These are phyloP conservation scores for Cenchrus americanus DNA, from an alignment of 176 grass and related monocot genomes.

Conservation along the genomic window DNA sequence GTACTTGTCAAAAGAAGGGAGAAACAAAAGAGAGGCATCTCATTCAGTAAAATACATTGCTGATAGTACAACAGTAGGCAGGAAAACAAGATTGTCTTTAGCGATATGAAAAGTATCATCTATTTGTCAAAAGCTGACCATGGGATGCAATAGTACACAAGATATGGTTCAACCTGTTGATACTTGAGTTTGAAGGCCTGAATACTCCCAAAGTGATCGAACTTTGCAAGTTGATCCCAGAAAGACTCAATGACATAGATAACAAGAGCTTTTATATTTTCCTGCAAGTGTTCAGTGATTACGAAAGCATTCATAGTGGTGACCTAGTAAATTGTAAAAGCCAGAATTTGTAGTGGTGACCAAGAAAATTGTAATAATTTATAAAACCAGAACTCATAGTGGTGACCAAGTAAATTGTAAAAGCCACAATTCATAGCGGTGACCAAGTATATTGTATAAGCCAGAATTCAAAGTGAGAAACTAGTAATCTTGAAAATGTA, in stretches of 20 bases:
- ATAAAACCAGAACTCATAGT: background rate
- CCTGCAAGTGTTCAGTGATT: conserved; percentile 57
- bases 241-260: conserved; percentile 79
- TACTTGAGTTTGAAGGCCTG: conserved; percentile 93
- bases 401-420: background rate
- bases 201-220: conserved; percentile 82
- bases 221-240: conserved; percentile 72
- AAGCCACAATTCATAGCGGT: background rate
- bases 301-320: background rate
- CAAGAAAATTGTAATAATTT: background rate
- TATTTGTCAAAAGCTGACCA: conserved; percentile 26
- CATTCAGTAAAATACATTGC: conserved; percentile 34
- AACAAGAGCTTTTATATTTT: conserved; percentile 80
- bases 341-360: background rate
- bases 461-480: background rate
- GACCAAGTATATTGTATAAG: background rate
- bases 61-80: conserved; percentile 22
- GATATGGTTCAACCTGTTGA: conserved; percentile 69
- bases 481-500: conserved; percentile 46
- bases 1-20: conserved; percentile 50
- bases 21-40: conserved; percentile 37
- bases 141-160: conserved; percentile 26
- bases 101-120: background rate
- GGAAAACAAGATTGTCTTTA: conserved; percentile 22
- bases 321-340: background rate